These are phyloP conservation scores for Verbena officinalis DNA, from an alignment of 257 asterid genomes.

Conservation along the genomic window DNA sequence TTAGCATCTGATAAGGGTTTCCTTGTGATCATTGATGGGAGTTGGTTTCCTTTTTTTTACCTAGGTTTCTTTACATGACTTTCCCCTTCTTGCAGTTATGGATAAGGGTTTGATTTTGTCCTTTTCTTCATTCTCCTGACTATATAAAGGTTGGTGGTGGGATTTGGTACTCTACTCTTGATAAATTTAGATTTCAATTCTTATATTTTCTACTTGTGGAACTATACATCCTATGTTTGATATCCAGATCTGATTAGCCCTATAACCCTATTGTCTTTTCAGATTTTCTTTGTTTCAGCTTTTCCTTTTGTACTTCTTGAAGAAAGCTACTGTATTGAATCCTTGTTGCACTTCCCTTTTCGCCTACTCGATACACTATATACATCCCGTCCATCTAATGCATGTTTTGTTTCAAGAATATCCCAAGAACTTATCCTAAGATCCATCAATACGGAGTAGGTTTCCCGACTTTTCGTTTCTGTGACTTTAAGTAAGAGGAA, in stretches of 20 bases:
- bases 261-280: conserved; percentile 22
- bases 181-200: conserved; percentile 26
- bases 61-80: conserved; percentile 44
- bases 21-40: conserved; percentile 63
- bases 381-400: not conserved
- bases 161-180: conserved; percentile 39
- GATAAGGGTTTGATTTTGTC: conserved; percentile 63
- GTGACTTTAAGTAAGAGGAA: conserved; percentile 20
- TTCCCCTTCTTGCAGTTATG: conserved; percentile 34
- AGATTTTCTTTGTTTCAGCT: conserved; percentile 25
- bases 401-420: conserved; percentile 16
- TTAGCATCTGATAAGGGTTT: conserved; percentile 48
- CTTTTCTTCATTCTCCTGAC: conserved; percentile 36
- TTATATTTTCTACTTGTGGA: conserved; percentile 30
- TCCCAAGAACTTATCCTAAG: not conserved
- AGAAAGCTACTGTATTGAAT: conserved; percentile 2
- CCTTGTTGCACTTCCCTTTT: not conserved
- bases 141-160: conserved; percentile 60
- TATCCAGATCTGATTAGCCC: conserved; percentile 37
- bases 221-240: conserved; percentile 39
- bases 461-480: not conserved
- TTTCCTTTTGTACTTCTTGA: conserved; percentile 5
- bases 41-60: conserved; percentile 39
- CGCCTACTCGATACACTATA: conserved; percentile 1
- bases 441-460: conserved; percentile 10